These are phyloP conservation scores for Trichosporon asahii DNA, from an alignment of 1,284 basidiomycete species.

Conservation along the genomic window DNA sequence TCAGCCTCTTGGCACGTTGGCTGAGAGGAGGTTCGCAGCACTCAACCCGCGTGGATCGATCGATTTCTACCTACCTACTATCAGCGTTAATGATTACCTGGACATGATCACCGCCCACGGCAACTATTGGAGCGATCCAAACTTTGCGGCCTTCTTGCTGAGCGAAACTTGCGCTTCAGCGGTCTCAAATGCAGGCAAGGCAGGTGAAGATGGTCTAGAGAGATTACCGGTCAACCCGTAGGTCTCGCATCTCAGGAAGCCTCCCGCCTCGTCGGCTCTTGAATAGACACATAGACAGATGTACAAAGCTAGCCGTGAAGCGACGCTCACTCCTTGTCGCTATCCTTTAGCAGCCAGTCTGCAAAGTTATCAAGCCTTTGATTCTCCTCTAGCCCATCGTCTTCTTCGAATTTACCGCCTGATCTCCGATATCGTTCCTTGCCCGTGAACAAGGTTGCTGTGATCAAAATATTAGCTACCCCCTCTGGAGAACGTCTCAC, in stretches of 20 bases:
- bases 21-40: constrained; percentile 50
- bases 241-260: not conserved
- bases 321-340: constrained; percentile 25
- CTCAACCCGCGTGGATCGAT: constrained; percentile 52
- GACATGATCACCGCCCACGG: constrained; percentile 50
- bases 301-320: constrained; percentile 6
- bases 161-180: constrained; percentile 40
- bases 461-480: constrained; percentile 56
- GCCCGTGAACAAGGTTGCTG: constrained; percentile 75
- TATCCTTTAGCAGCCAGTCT: constrained; percentile 64
- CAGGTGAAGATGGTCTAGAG: not conserved
- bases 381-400: constrained; percentile 66
- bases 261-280: no score
- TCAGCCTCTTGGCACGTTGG: constrained; percentile 35
- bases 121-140: constrained; percentile 45
- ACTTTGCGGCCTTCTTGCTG: constrained; percentile 50
- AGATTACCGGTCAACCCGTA: not conserved
- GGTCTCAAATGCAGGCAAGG: not conserved
- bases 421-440: constrained; percentile 76
- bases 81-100: constrained; percentile 49
- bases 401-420: constrained; percentile 53
- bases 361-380: constrained; percentile 82
- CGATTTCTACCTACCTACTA: constrained; percentile 49
- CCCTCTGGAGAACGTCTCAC: constrained; percentile 23
- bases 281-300: not conserved